These are phyloP conservation scores for Anastatica hierochuntica DNA, from an alignment of 345 rosid species.

Conservation along the genomic window DNA sequence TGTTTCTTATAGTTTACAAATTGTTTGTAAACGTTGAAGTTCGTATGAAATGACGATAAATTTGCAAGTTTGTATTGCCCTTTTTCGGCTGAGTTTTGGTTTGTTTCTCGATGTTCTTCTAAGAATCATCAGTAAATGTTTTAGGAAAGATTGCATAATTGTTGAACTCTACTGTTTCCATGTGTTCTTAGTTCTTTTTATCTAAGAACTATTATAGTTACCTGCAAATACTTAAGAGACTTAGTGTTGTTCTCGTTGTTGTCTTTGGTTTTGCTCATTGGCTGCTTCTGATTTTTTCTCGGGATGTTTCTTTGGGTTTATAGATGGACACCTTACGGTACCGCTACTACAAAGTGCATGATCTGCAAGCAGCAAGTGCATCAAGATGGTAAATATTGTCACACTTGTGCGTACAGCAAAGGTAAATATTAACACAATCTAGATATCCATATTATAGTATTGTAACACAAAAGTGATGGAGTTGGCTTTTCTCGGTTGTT, in stretches of 20 bases:
- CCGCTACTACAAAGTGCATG: conserved; percentile 73
- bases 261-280: background rate
- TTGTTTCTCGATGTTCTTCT: background rate
- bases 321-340: conserved; percentile 94
- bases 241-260: background rate
- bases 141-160: conserved; percentile 1
- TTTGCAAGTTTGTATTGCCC: background rate
- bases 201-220: background rate
- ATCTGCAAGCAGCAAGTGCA: conserved; percentile 99
- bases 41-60: too few relatives aligned
- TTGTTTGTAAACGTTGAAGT: too few relatives aligned
- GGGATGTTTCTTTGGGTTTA: conserved; percentile 15
- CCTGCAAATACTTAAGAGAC: background rate
- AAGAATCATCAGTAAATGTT: background rate
- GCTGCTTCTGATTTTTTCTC: background rate
- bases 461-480: background rate
- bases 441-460: background rate
- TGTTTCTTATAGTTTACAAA: too few relatives aligned
- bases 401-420: conserved; percentile 94
- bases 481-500: conserved; percentile 12
- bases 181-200: background rate
- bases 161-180: background rate
- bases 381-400: conserved; percentile 95
- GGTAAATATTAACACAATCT: conserved; percentile 30
- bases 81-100: background rate